A percentile compares a stretch with the other conserved stretches of the same genome.
Evolutionary conservation across 2,329 filamentous ascomycete species (phyloP).

Genomic region (Beauveria varroae): DNA sequence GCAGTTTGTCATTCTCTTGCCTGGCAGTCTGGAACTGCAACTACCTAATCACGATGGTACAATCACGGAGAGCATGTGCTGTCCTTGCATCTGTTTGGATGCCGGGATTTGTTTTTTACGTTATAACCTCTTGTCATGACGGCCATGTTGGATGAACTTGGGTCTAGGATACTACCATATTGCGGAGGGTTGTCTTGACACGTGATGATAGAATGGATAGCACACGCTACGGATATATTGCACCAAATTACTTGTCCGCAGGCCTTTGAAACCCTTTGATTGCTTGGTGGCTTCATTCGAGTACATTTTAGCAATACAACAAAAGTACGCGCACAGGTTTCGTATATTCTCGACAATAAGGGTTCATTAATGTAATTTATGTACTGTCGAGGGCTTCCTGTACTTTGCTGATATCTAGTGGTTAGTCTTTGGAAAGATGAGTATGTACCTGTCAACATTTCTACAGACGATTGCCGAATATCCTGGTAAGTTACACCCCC

Average conservation of each 20-base stretch:
- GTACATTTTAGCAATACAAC: too few relatives aligned
- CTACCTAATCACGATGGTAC: background rate
- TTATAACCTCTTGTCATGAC: background rate
- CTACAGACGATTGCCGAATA: too few relatives aligned
- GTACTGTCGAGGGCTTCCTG: too few relatives aligned
- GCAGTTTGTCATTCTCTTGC: slow-evolving; percentile 13
- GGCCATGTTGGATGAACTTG: slow-evolving; percentile 4
- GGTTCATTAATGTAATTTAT: too few relatives aligned
- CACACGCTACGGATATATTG: slow-evolving; percentile 5
- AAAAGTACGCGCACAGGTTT: too few relatives aligned
- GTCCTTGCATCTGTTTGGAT: background rate
- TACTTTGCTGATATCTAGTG: too few relatives aligned
- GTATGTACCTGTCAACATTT: too few relatives aligned
- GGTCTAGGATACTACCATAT: background rate
- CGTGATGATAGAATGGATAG: background rate
- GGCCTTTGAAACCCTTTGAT: background rate
- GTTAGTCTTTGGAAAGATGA: too few relatives aligned
- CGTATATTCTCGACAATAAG: too few relatives aligned
- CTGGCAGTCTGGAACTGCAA: slow-evolving; percentile 3
- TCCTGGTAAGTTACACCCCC: too few relatives aligned
- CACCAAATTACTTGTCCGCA: background rate
- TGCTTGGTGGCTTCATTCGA: too few relatives aligned
- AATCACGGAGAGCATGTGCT: background rate
- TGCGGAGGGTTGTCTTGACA: background rate
- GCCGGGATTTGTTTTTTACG: background rate